phyloP scores from a whole-genome alignment of 768 basidiomycete species.

The Russula brevipes region DNA sequence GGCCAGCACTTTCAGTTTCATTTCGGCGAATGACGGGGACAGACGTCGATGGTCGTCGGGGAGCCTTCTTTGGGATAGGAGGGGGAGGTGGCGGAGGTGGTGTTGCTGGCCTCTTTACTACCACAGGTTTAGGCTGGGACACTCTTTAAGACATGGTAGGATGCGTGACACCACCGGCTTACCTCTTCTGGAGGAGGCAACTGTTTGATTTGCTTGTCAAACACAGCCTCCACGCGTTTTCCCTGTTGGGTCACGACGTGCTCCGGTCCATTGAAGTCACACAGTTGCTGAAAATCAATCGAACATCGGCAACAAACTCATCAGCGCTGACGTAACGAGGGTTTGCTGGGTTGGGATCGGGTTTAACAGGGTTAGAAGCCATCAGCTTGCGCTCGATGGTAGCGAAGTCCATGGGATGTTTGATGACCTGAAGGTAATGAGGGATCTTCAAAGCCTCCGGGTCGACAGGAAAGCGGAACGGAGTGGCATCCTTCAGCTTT shows the following conservation, averaged over 20 bases:
- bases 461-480: slow-evolving; percentile 89
- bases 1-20: slow-evolving; percentile 52
- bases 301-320: slow-evolving; percentile 81
- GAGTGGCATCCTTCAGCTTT: slow-evolving; percentile 75
- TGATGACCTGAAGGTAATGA: slow-evolving; percentile 83
- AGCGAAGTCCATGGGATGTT: slow-evolving; percentile 88
- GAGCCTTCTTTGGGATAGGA: slow-evolving; percentile 41
- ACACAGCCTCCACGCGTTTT: slow-evolving; percentile 73
- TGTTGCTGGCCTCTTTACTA: slow-evolving; percentile 40
- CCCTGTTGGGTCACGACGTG: slow-evolving; percentile 78
- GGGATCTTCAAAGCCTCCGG: slow-evolving; percentile 76
- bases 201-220: slow-evolving; percentile 84
- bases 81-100: slow-evolving; percentile 38
- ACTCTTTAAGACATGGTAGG: slow-evolving; percentile 25
- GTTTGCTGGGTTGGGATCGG: slow-evolving; percentile 60
- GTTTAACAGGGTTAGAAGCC: slow-evolving; percentile 75
- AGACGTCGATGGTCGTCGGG: slow-evolving; percentile 72
- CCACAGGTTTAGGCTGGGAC: slow-evolving; percentile 38
- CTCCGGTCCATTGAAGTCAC: slow-evolving; percentile 90
- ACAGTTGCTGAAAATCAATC: slow-evolving; percentile 84
- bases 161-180: slow-evolving; percentile 29
- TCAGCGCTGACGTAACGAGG: slow-evolving; percentile 74
- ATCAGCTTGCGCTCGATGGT: slow-evolving; percentile 86
- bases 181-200: slow-evolving; percentile 77
- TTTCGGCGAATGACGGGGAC: slow-evolving; percentile 80